Evolutionary conservation across 106 monocot genomes (phyloP).

Genomic region (Hemerocallis citrina): DNA sequence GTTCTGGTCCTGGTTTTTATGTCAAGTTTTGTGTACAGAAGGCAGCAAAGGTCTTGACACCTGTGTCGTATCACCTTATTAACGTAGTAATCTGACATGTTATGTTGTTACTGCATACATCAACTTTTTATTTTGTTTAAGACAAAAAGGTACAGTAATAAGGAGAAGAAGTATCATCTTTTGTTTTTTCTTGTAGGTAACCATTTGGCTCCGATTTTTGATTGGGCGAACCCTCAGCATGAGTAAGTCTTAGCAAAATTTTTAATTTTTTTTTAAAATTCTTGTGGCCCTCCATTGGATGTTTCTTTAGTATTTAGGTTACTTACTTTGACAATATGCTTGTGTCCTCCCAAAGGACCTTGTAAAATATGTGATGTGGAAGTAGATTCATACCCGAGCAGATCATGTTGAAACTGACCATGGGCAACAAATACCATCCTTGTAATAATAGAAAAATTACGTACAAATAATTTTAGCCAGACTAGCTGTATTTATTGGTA

Average conservation of each 20-base stretch:
- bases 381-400: too few relatives aligned
- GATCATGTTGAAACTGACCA: too few relatives aligned
- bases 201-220: slow-evolving; percentile 44
- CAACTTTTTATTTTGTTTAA: background rate
- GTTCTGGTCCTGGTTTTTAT: background rate
- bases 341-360: too few relatives aligned
- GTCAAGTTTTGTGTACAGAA: background rate
- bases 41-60: background rate
- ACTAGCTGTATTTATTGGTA: too few relatives aligned
- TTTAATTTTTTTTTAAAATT: background rate
- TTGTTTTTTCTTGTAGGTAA: slow-evolving; percentile 20
- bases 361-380: too few relatives aligned
- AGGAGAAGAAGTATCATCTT: background rate
- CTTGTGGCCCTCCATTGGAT: background rate
- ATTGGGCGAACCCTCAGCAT: slow-evolving; percentile 84
- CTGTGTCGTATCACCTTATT: background rate
- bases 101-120: slow-evolving; percentile 2
- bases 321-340: too few relatives aligned
- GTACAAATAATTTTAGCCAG: background rate
- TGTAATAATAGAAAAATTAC: background rate
- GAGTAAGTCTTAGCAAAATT: slow-evolving; percentile 38
- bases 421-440: too few relatives aligned
- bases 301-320: too few relatives aligned
- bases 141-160: background rate
- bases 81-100: background rate